Conservation (phyloP, 164 flowering plant species). For the Hamamelis virginiana region DNA sequence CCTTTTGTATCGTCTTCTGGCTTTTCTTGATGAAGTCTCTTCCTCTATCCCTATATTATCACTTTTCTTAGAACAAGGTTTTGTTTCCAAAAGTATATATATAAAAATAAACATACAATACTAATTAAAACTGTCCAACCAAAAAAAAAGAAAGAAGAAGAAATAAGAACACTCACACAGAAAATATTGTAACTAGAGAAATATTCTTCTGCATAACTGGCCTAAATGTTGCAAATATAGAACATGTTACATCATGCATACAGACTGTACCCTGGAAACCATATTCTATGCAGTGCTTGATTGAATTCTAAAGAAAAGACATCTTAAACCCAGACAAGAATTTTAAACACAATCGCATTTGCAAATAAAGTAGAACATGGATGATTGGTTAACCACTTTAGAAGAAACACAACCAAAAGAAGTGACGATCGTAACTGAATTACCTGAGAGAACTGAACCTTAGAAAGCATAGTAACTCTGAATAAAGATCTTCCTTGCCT, state of each 20-base stretch:
- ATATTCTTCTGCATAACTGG: not conserved
- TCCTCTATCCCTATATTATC: not conserved
- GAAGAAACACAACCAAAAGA: not conserved
- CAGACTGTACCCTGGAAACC: too few relatives aligned
- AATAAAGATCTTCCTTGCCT: conserved; percentile 86
- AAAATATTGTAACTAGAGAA: not conserved
- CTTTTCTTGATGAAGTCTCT: not conserved
- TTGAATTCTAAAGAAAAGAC: not conserved
- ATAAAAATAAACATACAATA: too few relatives aligned
- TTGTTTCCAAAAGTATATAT: not conserved
- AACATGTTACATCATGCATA: not conserved
- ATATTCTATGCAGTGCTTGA: not conserved
- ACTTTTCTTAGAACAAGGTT: not conserved
- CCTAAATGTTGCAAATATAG: not conserved
- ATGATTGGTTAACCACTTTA: not conserved
- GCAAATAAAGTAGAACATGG: not conserved
- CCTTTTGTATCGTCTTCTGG: not conserved
- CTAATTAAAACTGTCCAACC: not conserved
- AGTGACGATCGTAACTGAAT: not conserved
- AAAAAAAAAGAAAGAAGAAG: not conserved
- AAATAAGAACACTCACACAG: not conserved
- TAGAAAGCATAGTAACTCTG: conserved; percentile 68
- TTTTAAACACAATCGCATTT: not conserved
- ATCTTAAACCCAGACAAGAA: not conserved
- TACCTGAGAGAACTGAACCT: conserved; percentile 76